Evolutionary conservation across 2,329 filamentous ascomycete genomes (phyloP).

Genomic region (Paecilomyces variotii): DNA sequence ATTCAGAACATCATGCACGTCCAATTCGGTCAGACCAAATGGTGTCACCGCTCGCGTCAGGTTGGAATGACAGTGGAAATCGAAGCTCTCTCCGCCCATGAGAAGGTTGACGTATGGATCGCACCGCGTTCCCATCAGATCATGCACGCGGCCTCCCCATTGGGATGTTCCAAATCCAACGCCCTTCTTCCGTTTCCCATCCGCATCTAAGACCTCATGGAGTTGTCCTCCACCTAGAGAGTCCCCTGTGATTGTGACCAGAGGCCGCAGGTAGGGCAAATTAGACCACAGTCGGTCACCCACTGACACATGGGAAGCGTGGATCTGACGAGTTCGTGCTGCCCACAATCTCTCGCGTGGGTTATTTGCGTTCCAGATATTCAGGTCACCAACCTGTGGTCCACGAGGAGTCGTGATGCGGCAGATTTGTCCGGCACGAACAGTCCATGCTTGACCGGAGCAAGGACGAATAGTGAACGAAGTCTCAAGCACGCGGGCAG

Average conservation of each 20-base stretch:
- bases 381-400: constrained; percentile 75
- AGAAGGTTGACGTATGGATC: constrained; percentile 77
- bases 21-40: constrained; percentile 60
- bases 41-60: constrained; percentile 64
- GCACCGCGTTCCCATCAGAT: constrained; percentile 73
- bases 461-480: constrained; percentile 63
- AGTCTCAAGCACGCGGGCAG: constrained; percentile 22
- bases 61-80: constrained; percentile 81
- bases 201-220: constrained; percentile 26
- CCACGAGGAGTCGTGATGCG: constrained; percentile 68
- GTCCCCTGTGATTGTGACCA: constrained; percentile 64
- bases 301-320: constrained; percentile 64
- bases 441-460: constrained; percentile 65
- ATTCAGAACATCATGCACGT: constrained; percentile 80
- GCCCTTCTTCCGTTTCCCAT: constrained; percentile 32
- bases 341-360: constrained; percentile 80
- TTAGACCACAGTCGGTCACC: constrained; percentile 71
- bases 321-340: constrained; percentile 66
- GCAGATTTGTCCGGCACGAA: constrained; percentile 59
- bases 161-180: constrained; percentile 32
- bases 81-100: constrained; percentile 61
- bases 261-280: constrained; percentile 66
- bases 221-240: constrained; percentile 43
- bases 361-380: constrained; percentile 71
- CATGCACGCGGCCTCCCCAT: constrained; percentile 63